Evolutionary conservation across 352 stramenopile genomes (phyloP).

Genomic region (Phytophthora chlamydospora): DNA sequence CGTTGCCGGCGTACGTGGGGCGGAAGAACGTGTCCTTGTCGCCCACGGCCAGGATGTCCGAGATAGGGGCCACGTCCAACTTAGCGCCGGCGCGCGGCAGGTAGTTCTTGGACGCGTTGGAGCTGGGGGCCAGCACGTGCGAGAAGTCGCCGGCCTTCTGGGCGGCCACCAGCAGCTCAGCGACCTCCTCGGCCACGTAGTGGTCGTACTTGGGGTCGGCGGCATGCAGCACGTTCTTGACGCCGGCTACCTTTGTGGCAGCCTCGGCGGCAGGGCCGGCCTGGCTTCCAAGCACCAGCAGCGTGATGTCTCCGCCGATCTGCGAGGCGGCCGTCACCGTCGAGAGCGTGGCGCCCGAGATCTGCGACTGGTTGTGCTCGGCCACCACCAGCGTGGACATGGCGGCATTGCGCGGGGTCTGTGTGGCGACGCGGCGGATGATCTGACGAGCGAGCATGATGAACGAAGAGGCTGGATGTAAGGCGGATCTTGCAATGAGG

Average conservation of each 20-base stretch:
- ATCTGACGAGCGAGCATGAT: slow-evolving; percentile 56
- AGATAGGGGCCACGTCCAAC: slow-evolving; percentile 95
- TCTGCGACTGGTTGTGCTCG: slow-evolving; percentile 80
- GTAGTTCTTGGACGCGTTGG: slow-evolving; percentile 98
- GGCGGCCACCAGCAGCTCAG: slow-evolving; percentile 71
- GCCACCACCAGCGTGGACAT: slow-evolving; percentile 89
- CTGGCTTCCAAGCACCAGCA: slow-evolving; percentile 79
- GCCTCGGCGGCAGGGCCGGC: slow-evolving; percentile 60
- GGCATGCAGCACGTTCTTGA: slow-evolving; percentile 84
- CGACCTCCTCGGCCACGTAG: slow-evolving; percentile 87
- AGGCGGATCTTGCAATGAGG: slow-evolving; percentile 35
- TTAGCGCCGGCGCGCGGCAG: slow-evolving; percentile 94
- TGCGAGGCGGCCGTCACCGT: slow-evolving; percentile 87
- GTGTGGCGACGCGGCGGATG: slow-evolving; percentile 52
- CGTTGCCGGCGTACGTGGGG: slow-evolving; percentile 87
- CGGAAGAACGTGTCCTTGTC: slow-evolving; percentile 96
- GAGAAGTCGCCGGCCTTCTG: slow-evolving; percentile 78
- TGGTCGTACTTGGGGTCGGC: slow-evolving; percentile 90
- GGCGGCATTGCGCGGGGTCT: slow-evolving; percentile 30
- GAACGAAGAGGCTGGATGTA: neutral
- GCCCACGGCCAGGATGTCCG: slow-evolving; percentile 93
- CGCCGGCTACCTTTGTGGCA: slow-evolving; percentile 79
- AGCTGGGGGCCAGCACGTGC: slow-evolving; percentile 95
- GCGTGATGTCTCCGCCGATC: slow-evolving; percentile 82
- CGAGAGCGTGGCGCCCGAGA: slow-evolving; percentile 80